Conservation (phyloP, 768 basidiomycete genomes). For the Saitozyma podzolica region DNA sequence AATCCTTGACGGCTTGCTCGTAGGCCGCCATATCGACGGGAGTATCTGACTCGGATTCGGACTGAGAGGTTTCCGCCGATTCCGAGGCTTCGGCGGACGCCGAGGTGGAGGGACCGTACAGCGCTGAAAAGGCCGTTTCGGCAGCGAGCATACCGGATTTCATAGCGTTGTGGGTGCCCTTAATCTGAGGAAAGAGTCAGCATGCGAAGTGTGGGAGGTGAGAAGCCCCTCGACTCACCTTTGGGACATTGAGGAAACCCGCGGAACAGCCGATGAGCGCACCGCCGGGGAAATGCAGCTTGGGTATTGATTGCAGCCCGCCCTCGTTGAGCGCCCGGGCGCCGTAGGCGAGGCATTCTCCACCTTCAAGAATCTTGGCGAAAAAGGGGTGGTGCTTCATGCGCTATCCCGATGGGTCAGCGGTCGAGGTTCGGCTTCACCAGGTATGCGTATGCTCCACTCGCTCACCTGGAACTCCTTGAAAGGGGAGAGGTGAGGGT, state of each 20-base stretch:
- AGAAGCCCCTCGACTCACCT: conserved; percentile 50
- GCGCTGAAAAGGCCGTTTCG: conserved; percentile 72
- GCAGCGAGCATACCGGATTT: conserved; percentile 97
- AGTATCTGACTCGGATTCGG: conserved; percentile 36
- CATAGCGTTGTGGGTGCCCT: conserved; percentile 98
- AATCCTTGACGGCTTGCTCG: conserved; percentile 66
- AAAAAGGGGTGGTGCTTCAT: conserved; percentile 98
- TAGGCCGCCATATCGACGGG: conserved; percentile 70
- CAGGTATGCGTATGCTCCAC: no score
- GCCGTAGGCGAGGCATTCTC: conserved; percentile 83
- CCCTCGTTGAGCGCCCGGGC: conserved; percentile 90
- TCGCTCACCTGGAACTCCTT: conserved; percentile 79
- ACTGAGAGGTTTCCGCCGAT: conserved; percentile 21
- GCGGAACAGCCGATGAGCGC: conserved; percentile 93
- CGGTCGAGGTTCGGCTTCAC: no score
- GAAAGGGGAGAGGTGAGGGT: conserved; percentile 89
- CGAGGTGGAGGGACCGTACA: conserved; percentile 51
- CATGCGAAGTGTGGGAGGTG: background rate
- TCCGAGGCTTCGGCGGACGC: conserved; percentile 20
- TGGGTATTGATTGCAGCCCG: conserved; percentile 86
- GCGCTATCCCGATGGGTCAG: conserved; percentile 55
- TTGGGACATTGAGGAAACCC: conserved; percentile 92
- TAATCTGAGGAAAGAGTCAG: conserved; percentile 61
- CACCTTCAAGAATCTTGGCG: conserved; percentile 71
- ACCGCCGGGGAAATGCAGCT: conserved; percentile 86